phyloP scores from a whole-genome alignment of 495 filamentous ascomycete genomes.

The Penicillium taxi region DNA sequence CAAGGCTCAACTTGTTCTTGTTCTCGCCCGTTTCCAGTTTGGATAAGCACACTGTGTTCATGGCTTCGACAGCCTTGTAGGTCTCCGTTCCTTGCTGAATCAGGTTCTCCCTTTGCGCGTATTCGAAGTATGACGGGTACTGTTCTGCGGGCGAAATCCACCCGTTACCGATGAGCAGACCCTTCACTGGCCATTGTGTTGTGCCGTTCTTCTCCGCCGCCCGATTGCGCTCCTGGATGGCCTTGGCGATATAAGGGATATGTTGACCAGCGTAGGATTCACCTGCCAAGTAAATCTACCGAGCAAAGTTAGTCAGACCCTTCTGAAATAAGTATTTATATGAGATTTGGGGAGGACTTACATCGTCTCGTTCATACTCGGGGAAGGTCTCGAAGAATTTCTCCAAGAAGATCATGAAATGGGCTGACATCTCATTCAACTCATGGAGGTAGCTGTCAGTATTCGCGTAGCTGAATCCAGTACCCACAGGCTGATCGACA shows the following conservation, averaged over 20 bases:
- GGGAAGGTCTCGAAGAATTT: constrained; percentile 88
- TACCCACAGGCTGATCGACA: constrained; percentile 93
- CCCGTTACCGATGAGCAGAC: constrained; percentile 90
- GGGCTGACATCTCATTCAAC: constrained; percentile 77
- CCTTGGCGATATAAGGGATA: constrained; percentile 90
- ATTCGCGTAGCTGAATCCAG: constrained; percentile 91
- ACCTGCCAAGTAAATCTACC: constrained; percentile 82
- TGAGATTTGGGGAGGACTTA: constrained; percentile 38
- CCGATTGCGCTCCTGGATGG: constrained; percentile 76
- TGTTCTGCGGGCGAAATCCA: constrained; percentile 90
- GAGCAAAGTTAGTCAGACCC: constrained; percentile 17
- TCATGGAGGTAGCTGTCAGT: constrained; percentile 79
- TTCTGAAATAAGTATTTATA: constrained; percentile 2
- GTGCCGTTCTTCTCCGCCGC: constrained; percentile 19
- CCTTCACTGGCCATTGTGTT: constrained; percentile 67
- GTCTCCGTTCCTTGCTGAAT: constrained; percentile 55
- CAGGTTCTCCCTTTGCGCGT: constrained; percentile 65
- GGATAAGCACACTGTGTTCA: constrained; percentile 58
- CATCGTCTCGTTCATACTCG: constrained; percentile 88
- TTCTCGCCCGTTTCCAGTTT: constrained; percentile 44
- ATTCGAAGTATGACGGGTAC: constrained; percentile 80
- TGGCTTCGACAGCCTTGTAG: constrained; percentile 58
- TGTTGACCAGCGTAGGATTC: constrained; percentile 97
- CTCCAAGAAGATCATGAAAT: constrained; percentile 81
- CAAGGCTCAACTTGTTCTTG: constrained; percentile 55